A percentile compares a stretch with the other conserved stretches of the same genome.
These are phyloP conservation scores for Heliamphora pulchella DNA, from an alignment of 179 eudicot species.

Conservation along the genomic window DNA sequence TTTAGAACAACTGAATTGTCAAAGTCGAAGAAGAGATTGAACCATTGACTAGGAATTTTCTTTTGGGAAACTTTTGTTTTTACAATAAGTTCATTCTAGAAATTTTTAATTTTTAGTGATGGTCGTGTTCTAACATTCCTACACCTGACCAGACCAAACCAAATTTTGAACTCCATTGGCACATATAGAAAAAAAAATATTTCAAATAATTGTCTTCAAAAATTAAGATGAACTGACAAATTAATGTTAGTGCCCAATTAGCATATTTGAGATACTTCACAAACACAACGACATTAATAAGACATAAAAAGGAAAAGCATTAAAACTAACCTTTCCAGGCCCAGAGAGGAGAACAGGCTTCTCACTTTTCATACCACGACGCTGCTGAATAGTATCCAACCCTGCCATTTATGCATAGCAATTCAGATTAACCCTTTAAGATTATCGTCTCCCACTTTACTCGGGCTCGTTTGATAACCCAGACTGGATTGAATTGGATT, in stretches of 20 bases:
- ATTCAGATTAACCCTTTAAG: conserved; percentile 16
- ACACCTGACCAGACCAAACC: not conserved
- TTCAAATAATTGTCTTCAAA: not conserved
- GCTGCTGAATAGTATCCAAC: conserved; percentile 77
- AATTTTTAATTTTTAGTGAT: too few species aligned
- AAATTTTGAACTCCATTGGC: not conserved
- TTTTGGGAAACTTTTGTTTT: too few species aligned
- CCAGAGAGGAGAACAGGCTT: conserved; percentile 92
- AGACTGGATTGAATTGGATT: too few species aligned
- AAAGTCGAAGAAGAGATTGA: too few species aligned
- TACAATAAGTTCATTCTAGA: too few species aligned
- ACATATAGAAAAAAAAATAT: not conserved
- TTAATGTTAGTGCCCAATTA: not conserved
- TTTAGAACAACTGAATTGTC: too few species aligned
- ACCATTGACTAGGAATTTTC: too few species aligned
- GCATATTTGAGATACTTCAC: not conserved
- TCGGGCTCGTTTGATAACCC: too few species aligned
- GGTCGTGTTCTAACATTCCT: too few species aligned
- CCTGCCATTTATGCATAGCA: conserved; percentile 39
- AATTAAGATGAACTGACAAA: not conserved
- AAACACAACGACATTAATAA: not conserved
- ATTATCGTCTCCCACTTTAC: too few species aligned
- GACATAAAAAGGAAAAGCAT: not conserved
- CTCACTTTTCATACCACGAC: conserved; percentile 65
- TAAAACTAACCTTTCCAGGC: conserved; percentile 81